Base-by-base conservation (phyloP, 169 alveolate species). In the Plasmodium gallinaceum region DNA sequence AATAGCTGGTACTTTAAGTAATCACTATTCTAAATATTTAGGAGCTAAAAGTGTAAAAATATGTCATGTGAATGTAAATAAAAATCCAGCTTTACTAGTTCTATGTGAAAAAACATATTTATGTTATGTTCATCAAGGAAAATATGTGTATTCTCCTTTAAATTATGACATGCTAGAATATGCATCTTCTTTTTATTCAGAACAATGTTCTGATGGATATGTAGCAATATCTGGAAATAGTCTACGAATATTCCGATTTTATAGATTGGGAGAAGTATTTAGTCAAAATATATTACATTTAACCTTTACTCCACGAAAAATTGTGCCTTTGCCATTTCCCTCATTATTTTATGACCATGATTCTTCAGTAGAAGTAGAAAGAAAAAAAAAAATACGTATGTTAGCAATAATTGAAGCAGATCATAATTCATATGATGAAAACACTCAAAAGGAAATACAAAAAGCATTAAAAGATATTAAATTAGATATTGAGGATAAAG, bases 41-140 rank as follows among this genome's bases (percentile, higher is more conserved):
- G 99, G 99, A 3, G 97, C 97, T n/a, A 96, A 97, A 61, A 96
- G 98, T 16, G 98, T 98, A n/a, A 96, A 94, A 90, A 92, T 98
- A 24, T 94, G 94, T 61, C 93, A 69, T 45, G 92, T 96, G n/a
- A 61, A 65, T 61, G 76, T 94, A 7, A 88, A 83, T 76, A 88
- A 89, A 88, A 92, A 92, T 42, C 64, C 94, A 74, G 94, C 94
- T 20, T 78, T 94, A n/a, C 73, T 97, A 37, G 98, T 98, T 7
- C 88, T 97, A 7, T 93, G 97, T 22, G 97, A 95, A 70, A 91
- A 94, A 54, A 96, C 97, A 0, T 97, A 97, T 97, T 87, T 97
- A 37, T 91, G 97, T 65, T 95, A 97, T 80, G 93, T 90, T 24
- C 93, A 93, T 86, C 96, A 93, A 93, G 95, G 96, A 24, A 93